Conservation (phyloP, 805 yeast species). For the Pichia pseudocactophila region DNA sequence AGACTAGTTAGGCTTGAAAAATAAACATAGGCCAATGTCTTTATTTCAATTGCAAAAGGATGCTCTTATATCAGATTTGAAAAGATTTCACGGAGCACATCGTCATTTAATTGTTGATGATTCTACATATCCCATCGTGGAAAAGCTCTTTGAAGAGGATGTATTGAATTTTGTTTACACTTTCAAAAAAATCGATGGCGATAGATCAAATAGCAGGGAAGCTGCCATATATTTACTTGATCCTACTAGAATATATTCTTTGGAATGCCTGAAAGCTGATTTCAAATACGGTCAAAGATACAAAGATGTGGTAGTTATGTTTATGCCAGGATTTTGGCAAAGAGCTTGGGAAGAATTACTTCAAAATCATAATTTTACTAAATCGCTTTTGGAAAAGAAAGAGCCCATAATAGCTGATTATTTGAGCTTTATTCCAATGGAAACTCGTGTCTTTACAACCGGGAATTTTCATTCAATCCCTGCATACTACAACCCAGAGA, state of each 20-base stretch:
- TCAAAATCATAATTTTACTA: constrained; percentile 7
- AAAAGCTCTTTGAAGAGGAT: constrained; percentile 21
- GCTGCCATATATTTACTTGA: constrained; percentile 78
- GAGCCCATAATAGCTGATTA: constrained; percentile 25
- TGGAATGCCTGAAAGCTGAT: constrained; percentile 76
- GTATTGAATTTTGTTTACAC: constrained; percentile 25
- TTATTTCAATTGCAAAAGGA: constrained; percentile 21
- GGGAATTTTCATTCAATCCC: constrained; percentile 55
- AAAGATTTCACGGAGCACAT: constrained; percentile 14
- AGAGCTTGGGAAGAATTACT: constrained; percentile 17
- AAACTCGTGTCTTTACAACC: constrained; percentile 64
- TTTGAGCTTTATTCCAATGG: constrained; percentile 54
- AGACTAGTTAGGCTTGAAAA: too few relatives aligned
- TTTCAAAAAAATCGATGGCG: constrained; percentile 24
- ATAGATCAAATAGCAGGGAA: constrained; percentile 23
- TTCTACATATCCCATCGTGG: constrained; percentile 21
- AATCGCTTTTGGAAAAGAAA: neutral
- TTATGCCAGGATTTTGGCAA: constrained; percentile 49
- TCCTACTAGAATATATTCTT: constrained; percentile 48
- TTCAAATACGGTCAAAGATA: constrained; percentile 62
- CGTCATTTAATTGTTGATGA: constrained; percentile 26
- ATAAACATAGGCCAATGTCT: constrained; percentile 13
- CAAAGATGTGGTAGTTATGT: constrained; percentile 55
- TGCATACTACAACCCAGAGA: constrained; percentile 55
- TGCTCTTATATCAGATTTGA: constrained; percentile 13